Base-by-base conservation (phyloP, 83 land plant species). In the Thuja plicata region DNA sequence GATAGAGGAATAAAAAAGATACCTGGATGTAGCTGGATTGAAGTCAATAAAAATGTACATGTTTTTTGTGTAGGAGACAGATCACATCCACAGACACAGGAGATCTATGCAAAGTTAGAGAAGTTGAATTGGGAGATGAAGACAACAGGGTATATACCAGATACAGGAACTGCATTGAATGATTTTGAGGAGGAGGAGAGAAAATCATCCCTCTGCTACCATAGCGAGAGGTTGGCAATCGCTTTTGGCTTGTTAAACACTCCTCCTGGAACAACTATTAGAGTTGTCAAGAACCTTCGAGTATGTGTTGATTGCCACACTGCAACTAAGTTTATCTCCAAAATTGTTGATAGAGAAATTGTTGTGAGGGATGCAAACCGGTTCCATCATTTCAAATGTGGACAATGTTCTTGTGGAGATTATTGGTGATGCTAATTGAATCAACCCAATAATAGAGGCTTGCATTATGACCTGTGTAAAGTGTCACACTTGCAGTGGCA, bases 231-330 rank as follows among this genome's bases (percentile, higher is more conserved):
- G 19, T 19, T 80, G 45, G 84, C 84, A 40, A 80, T 41, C 8
- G 84, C 84, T 41, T 41, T 40, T 41, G 84, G 84, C 9, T 41
- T 80, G 84, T 41, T 80, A 80, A 80, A 41, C 45, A 80, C 84
- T 40, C 84, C 48, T 34, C 83, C 83, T 21, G 84, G 46, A 80
- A 80, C 84, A 41, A 41, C 84, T 41, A 80, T 80, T 80, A 40
- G 84, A 80, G 84, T 80, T 80, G 45, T 80, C 48, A 80, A 80
- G 27, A 80, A 80, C 48, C 84, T 80, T 41, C 41, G n/a, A 80
- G 84, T 80, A 8, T 80, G 84, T 80, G 38, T 2, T 80, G 84
- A 80, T 17, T 80, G 84, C 84, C 84, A 80, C 84, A 19, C 40
- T 80, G 84, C 48, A 43, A 80, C n/a, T 27, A 80, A 80, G 48